Evolutionary conservation across 2,329 filamentous ascomycete genomes (phyloP), one percentile per base, ranked within the genome.

Genomic region (Trematosphaeria pertusa): DNA sequence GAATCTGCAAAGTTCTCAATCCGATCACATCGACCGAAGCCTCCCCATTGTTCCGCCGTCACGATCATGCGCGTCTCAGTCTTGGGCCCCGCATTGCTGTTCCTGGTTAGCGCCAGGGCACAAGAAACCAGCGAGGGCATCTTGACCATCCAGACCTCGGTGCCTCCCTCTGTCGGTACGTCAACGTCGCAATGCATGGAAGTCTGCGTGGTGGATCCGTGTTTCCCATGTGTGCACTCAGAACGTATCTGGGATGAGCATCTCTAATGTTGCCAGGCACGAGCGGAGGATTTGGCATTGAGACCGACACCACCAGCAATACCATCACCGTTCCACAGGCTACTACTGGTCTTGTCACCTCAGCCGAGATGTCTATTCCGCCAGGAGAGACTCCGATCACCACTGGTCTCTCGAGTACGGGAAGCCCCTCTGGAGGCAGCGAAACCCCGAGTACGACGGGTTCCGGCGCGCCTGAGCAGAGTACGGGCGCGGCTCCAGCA

Each of bases 81-180:
- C 33, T 30, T 64, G 43, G 52, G 54, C 33, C 41, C 59, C 43
- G 56, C 60, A 43, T 43, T 64, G 39, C 49, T 68, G 43, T 41
- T 70, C 51, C 50, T 66, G 51, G 66, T 61, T 56, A 58, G 56
- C 49, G 59, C 43, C 35, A 54, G 34, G 11, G 62, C 58, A 4
- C 64, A 64, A 37, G 44, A 46, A 3, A 56, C 63, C 8, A 61
- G 49, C 7, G 58, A 61, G 37, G 48, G 46, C 17, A 20, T 57
- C 49, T 59, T 64, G 50, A 65, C 63, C 6, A 64, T 67, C 32
- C 63, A 67, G 44, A 68, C 64, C 7, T 57, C 51, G 17, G 20
- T 46, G n/a, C 56, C 58, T 12, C 38, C 31, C 17, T 42, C 41
- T 18, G 18, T 38, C 15, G 52, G 50, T 48, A 26, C 38, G 50